A percentile compares a stretch with the other conserved stretches of the same genome.
These are phyloP conservation scores for Mycena kentingensis DNA, from an alignment of 768 basidiomycete genomes.

Conservation along the genomic window DNA sequence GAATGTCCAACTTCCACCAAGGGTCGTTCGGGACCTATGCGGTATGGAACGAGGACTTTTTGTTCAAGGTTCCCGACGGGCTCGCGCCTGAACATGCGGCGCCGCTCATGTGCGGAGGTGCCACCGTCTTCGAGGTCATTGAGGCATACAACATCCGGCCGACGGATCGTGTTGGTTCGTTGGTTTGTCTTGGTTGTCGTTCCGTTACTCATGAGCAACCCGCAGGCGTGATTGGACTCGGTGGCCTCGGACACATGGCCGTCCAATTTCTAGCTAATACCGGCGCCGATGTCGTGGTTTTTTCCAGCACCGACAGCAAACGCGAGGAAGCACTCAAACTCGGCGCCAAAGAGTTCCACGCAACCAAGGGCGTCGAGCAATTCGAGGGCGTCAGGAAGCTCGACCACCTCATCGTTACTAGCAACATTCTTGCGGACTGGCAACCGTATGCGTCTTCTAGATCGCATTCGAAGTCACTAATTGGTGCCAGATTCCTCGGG, in stretches of 20 bases:
- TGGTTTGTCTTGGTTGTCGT: constrained; percentile 2
- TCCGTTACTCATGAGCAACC: no score
- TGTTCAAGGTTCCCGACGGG: constrained; percentile 36
- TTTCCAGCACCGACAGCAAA: constrained; percentile 36
- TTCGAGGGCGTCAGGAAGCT: constrained; percentile 31
- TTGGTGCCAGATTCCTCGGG: constrained; percentile 4
- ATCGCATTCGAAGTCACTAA: neutral
- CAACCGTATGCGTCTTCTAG: constrained; percentile 2
- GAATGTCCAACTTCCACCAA: constrained; percentile 29
- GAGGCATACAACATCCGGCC: constrained; percentile 6
- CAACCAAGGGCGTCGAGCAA: constrained; percentile 26
- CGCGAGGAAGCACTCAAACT: constrained; percentile 33
- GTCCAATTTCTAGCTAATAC: constrained; percentile 42
- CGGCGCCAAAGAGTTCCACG: constrained; percentile 38
- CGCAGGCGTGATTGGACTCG: constrained; percentile 36
- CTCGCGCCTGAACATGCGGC: constrained; percentile 34
- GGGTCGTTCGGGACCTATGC: constrained; percentile 33
- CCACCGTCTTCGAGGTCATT: constrained; percentile 5
- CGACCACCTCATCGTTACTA: constrained; percentile 34
- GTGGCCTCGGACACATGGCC: constrained; percentile 42
- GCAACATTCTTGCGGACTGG: constrained; percentile 20
- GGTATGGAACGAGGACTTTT: constrained; percentile 34
- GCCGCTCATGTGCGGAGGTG: constrained; percentile 32
- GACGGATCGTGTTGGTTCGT: constrained; percentile 8
- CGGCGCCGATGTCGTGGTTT: constrained; percentile 41